Evolutionary conservation across 495 filamentous ascomycete species (phyloP), one percentile per base, ranked within the genome.

Genomic region (Cercophora samala): DNA sequence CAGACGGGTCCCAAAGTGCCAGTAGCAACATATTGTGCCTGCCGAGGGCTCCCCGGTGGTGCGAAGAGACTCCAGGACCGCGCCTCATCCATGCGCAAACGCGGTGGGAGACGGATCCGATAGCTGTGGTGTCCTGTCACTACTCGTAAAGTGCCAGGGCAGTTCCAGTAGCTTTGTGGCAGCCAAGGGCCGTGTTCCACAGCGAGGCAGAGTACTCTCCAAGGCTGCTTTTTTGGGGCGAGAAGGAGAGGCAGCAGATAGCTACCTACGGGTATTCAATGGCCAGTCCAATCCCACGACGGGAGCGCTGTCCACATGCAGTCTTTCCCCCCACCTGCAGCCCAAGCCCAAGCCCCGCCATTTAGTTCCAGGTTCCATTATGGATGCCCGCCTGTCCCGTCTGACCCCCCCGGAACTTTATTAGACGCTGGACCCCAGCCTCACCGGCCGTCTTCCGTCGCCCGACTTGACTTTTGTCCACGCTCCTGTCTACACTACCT

Each of bases 51-150:
- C n/a, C 13, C 53, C 5, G 53, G 53, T 56, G 5, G 15, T 56
- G 5, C 53, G 22, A 56, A 56, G 53, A 21, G 53, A 18, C 22
- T 29, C 13, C n/a, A 4, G n/a, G 3, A 22, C 53, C 53, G 22
- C 53, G 53, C 53, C 53, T 56, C 53, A 23, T 18, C 22, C 53
- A 56, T 56, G 53, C 53, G 11, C 53, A 56, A 56, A 56, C 53
- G 22, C 53, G 53, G 53, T 56, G 53, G 53, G 22, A 46, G 37
- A 46, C 13, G 37, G 37, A 13, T 8, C 29, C 8, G 29, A 32
- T 3, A 32, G 29, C 29, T 32, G 29, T 46, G 5, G 13, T 46
- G 13, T 46, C 15, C 37, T 17, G 37, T 3, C 37, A 46, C 37
- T 46, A 46, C 37, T 46, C 37, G 37, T 46, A 46, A 46, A 46